A percentile compares a stretch with the other conserved stretches of the same genome.
Evolutionary conservation across 306 rosid species (phyloP).

Genomic region (Abrus pulchellus): DNA sequence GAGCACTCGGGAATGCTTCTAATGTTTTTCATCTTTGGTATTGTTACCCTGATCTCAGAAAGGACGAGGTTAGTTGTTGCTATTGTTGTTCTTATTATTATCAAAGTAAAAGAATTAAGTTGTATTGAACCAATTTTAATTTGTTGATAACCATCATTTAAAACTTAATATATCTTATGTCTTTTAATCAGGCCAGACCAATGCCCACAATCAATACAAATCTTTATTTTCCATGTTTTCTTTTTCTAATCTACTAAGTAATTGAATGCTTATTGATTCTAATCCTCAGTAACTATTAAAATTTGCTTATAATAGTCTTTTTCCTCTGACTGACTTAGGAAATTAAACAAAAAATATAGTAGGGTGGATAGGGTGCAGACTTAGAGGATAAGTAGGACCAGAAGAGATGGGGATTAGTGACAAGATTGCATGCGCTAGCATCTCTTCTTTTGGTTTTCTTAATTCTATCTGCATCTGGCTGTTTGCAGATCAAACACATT

Average conservation of each 20-base stretch:
- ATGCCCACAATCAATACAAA: background rate
- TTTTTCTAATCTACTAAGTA: background rate
- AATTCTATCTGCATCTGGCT: background rate
- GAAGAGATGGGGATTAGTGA: slow-evolving; percentile 7
- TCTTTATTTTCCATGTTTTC: background rate
- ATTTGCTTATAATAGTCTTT: background rate
- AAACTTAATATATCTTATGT: background rate
- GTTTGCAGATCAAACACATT: background rate
- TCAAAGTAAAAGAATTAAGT: background rate
- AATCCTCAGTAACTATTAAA: background rate
- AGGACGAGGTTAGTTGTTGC: slow-evolving; percentile 65
- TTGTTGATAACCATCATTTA: background rate
- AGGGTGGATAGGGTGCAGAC: background rate
- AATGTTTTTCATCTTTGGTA: slow-evolving; percentile 80
- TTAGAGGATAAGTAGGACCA: background rate
- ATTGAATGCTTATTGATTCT: background rate
- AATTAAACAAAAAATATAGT: slow-evolving; percentile 10
- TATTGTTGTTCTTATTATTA: background rate
- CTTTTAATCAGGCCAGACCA: background rate
- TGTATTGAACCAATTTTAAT: background rate
- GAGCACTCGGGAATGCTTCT: slow-evolving; percentile 94
- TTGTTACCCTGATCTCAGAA: slow-evolving; percentile 67
- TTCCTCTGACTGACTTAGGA: slow-evolving; percentile 11
- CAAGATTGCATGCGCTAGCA: background rate
- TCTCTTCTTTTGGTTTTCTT: background rate